phyloP scores from a whole-genome alignment of 495 filamentous ascomycete species.

The Neurospora sp. region DNA sequence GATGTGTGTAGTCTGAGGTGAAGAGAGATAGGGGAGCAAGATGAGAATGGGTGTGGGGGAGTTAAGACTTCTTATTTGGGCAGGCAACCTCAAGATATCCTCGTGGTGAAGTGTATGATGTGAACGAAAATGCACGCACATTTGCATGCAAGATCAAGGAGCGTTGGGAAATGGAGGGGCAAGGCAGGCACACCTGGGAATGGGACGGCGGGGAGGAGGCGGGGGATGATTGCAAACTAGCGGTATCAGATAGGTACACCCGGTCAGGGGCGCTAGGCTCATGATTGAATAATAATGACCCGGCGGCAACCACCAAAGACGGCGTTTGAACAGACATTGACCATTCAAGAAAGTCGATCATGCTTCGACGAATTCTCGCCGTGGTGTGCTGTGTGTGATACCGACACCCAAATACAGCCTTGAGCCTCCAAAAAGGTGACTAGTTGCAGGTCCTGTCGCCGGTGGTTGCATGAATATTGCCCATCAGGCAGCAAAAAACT shows the following conservation, averaged over 20 bases:
- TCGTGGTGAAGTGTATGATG: neutral
- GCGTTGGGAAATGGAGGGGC: slow-evolving; percentile 2
- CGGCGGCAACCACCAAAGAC: neutral
- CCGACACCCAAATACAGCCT: neutral
- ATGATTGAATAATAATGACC: neutral
- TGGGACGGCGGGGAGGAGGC: neutral
- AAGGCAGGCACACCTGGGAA: neutral
- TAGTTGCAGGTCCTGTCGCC: slow-evolving; percentile 2
- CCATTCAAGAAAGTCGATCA: neutral
- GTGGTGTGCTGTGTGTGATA: neutral
- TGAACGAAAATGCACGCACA: neutral
- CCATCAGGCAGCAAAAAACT: slow-evolving; percentile 12
- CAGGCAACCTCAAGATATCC: neutral
- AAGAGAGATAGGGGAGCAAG: neutral
- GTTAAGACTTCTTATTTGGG: neutral
- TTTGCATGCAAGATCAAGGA: neutral
- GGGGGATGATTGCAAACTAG: neutral
- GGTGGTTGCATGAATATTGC: neutral
- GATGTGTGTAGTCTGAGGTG: neutral
- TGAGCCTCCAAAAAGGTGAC: neutral
- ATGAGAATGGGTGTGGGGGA: neutral
- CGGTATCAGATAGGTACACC: neutral
- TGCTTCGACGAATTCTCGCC: neutral
- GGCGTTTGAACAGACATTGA: neutral
- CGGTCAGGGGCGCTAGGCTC: neutral